Percentiles rank a stretch among this genome's conserved stretches.
phyloP scores from a whole-genome alignment of 768 basidiomycete genomes.

The Boletus tylopilopsis region DNA sequence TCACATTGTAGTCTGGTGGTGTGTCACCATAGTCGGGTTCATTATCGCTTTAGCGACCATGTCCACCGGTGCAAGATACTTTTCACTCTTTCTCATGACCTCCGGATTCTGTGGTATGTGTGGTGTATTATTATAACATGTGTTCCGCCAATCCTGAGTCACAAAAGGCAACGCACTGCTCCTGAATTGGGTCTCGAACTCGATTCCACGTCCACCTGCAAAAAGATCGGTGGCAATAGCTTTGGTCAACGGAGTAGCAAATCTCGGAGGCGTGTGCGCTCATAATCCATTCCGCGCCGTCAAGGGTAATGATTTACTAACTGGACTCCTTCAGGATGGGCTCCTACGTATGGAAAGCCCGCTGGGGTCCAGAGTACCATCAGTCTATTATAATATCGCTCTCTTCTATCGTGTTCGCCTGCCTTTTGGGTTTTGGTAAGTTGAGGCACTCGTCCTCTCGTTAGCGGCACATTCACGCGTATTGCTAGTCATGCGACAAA shows the following conservation, averaged over 20 bases:
- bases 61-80: slow-evolving; percentile 51
- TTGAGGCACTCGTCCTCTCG: neutral
- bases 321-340: slow-evolving; percentile 41
- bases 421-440: slow-evolving; percentile 34
- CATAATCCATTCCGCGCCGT: too few species aligned
- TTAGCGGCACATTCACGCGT: neutral
- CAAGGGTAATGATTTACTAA: neutral
- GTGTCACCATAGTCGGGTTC: slow-evolving; percentile 56
- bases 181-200: slow-evolving; percentile 60
- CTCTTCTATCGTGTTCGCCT: slow-evolving; percentile 30
- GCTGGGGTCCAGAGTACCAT: slow-evolving; percentile 62
- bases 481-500: slow-evolving; percentile 37
- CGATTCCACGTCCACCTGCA: slow-evolving; percentile 56
- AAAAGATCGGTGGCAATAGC: slow-evolving; percentile 52
- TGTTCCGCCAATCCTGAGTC: neutral
- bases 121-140: neutral
- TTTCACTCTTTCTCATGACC: slow-evolving; percentile 64
- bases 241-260: slow-evolving; percentile 57
- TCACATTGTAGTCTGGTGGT: slow-evolving; percentile 55
- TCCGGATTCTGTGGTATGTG: slow-evolving; percentile 42
- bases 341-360: slow-evolving; percentile 57
- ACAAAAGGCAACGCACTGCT: slow-evolving; percentile 42
- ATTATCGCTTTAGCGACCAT: slow-evolving; percentile 55
- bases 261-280: slow-evolving; percentile 54
- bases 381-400: slow-evolving; percentile 55